phyloP scores from a whole-genome alignment of 208 protist species.

The Jaenimonas drosophilae region DNA sequence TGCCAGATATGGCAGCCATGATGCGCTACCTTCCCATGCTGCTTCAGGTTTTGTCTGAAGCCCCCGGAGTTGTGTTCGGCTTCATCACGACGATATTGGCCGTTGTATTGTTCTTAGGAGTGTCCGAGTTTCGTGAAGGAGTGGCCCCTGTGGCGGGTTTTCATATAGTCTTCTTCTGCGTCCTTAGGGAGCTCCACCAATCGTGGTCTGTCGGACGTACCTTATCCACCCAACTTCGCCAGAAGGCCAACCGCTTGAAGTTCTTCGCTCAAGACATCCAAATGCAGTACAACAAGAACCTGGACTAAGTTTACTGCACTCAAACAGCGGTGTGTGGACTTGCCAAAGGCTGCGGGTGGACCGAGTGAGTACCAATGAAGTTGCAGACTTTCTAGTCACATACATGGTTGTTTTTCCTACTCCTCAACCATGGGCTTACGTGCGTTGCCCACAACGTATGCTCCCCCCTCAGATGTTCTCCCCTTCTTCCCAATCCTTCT shows the following conservation, averaged over 20 bases:
- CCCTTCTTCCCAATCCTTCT: no score
- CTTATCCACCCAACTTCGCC: slow-evolving; percentile 4
- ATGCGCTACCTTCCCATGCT: slow-evolving; percentile 47
- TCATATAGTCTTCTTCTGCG: slow-evolving; percentile 43
- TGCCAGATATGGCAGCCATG: slow-evolving; percentile 15
- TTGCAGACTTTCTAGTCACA: no score
- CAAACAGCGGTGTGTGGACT: no score
- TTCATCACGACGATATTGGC: slow-evolving; percentile 36
- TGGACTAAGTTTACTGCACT: slow-evolving; percentile 30
- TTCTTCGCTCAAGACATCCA: slow-evolving; percentile 55
- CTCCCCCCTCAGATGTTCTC: no score
- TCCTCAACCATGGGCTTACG: no score
- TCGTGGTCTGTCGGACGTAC: slow-evolving; percentile 19
- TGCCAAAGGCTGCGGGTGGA: no score
- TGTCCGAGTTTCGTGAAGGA: slow-evolving; percentile 16
- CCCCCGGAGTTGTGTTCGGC: slow-evolving; percentile 38
- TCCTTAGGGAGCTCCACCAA: slow-evolving; percentile 37
- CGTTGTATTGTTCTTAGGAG: slow-evolving; percentile 29
- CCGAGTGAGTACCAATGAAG: no score
- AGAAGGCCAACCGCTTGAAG: slow-evolving; percentile 11
- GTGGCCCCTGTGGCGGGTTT: slow-evolving; percentile 57
- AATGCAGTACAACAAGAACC: slow-evolving; percentile 43
- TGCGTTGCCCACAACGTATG: no score
- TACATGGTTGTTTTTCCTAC: no score
- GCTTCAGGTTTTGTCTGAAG: slow-evolving; percentile 16